Base-by-base conservation (phyloP, 176 grass and related monocot species). In the Otatea glauca region DNA sequence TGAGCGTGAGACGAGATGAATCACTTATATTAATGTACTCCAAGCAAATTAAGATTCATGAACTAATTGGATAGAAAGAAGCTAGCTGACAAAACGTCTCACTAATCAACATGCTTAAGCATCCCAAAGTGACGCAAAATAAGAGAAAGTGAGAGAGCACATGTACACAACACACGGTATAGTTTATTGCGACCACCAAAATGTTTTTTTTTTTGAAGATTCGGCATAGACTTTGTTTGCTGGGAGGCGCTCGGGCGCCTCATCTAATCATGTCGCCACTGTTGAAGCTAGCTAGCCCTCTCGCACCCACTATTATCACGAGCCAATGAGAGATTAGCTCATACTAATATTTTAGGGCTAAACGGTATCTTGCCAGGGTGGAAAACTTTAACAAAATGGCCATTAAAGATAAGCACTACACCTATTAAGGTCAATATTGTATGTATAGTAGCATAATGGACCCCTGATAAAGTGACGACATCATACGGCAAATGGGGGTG, bases 381-480 rank as follows among this genome's bases (percentile, higher is more conserved):
- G 60, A 75, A 85, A 74, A 20, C 85, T 76, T 76, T 87, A 80
- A 60, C 75, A 63, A 74, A 87, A 75, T 91, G 80, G 80, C 24
- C 41, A 84, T 63, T 76, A 91, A 80, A 87, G 85, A 87, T 91
- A 87, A 87, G 89, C 89, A 80, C 70, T 91, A 84, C 81, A 84
- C 85, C 75, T 87, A 25, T 87, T 87, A 75, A 77, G n/a, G 47
- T 68, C 61, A 68, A 82, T 86, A 83, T 86, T 83, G 75, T 91
- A 76, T 82, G 60, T 53, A 7, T 47, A 71, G 83, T 44, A 87
- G 42, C 74, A 83, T 83, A 74, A 74, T 84, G 80, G 84, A 44
- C 75, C 89, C 81, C 39, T 73, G 47, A 78, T 87, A 83, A 86
- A 90, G 84, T 86, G 79, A 79, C 60, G 80, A 79, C 83, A 78